phyloP scores from a whole-genome alignment of 1,139 yeast genomes.

The Lodderomyces beijingensis region DNA sequence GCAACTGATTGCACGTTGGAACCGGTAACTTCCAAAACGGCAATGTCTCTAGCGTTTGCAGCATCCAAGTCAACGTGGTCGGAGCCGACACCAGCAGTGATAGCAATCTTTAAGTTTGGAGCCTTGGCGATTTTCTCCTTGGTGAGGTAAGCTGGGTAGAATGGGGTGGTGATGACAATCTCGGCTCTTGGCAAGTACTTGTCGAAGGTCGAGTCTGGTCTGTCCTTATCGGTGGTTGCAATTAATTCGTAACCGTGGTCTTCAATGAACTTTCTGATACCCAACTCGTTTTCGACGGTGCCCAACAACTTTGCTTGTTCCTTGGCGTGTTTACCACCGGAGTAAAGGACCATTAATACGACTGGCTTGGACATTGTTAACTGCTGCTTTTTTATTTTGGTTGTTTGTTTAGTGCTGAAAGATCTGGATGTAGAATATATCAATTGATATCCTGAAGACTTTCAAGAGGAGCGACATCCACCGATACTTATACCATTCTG shows the following conservation, averaged over 20 bases:
- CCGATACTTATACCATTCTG: too few species aligned
- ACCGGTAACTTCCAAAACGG: constrained; percentile 79
- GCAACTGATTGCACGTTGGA: constrained; percentile 79
- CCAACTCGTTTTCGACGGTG: constrained; percentile 71
- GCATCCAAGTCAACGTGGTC: constrained; percentile 76
- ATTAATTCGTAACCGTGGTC: constrained; percentile 63
- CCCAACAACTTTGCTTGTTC: constrained; percentile 64
- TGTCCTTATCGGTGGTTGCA: constrained; percentile 64
- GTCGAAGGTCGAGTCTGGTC: constrained; percentile 8
- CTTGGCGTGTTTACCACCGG: constrained; percentile 53
- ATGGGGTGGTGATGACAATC: constrained; percentile 75
- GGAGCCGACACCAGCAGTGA: constrained; percentile 85
- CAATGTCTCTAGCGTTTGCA: constrained; percentile 59
- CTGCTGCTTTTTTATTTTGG: too few species aligned
- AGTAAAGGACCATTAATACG: constrained; percentile 54
- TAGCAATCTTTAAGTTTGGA: constrained; percentile 64
- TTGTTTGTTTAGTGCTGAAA: too few species aligned
- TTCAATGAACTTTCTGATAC: constrained; percentile 63
- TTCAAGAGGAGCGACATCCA: too few species aligned
- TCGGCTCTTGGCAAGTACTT: constrained; percentile 40
- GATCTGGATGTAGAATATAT: too few species aligned
- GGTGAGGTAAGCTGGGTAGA: constrained; percentile 77
- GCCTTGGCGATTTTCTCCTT: constrained; percentile 65
- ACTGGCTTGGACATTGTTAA: constrained; percentile 24
- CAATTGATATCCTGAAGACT: too few species aligned